Conservation (phyloP, 2,329 filamentous ascomycete species). For the Calycina herbarum region DNA sequence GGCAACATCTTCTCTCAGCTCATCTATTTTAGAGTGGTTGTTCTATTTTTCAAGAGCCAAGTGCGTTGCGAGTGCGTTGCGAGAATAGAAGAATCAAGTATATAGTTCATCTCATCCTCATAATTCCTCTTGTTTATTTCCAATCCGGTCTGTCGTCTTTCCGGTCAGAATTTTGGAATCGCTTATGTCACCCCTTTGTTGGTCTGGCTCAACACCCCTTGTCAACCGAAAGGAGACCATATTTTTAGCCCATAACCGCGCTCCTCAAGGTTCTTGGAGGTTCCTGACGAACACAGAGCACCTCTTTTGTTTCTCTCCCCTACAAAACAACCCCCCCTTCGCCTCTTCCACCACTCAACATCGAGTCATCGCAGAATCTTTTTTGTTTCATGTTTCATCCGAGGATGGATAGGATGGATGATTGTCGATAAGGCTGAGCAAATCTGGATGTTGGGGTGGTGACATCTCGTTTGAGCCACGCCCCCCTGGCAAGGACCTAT, state of each 20-base stretch:
- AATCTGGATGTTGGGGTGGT: neutral
- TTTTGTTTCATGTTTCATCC: slow-evolving; percentile 16
- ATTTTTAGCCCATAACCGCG: slow-evolving; percentile 7
- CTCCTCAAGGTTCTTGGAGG: neutral
- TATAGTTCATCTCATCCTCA: slow-evolving; percentile 1
- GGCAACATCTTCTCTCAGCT: neutral
- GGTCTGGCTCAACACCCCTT: neutral
- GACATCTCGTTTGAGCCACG: neutral
- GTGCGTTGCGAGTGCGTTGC: neutral
- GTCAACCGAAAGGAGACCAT: neutral
- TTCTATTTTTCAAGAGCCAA: neutral
- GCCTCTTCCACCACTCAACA: slow-evolving; percentile 6
- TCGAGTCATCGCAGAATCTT: neutral
- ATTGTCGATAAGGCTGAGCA: slow-evolving; percentile 13
- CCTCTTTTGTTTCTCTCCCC: neutral
- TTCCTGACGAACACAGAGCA: neutral
- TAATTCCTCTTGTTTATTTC: neutral
- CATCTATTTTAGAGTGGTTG: neutral
- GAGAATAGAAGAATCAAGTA: neutral
- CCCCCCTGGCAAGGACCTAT: slow-evolving; percentile 6
- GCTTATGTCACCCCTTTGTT: too few relatives aligned
- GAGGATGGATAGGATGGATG: slow-evolving; percentile 5
- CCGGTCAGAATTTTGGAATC: neutral
- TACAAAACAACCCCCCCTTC: neutral
- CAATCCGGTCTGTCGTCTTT: slow-evolving; percentile 5